Evolutionary conservation across 768 basidiomycete species (phyloP).

Genomic region (Lanmaoa pseudosensibilis): DNA sequence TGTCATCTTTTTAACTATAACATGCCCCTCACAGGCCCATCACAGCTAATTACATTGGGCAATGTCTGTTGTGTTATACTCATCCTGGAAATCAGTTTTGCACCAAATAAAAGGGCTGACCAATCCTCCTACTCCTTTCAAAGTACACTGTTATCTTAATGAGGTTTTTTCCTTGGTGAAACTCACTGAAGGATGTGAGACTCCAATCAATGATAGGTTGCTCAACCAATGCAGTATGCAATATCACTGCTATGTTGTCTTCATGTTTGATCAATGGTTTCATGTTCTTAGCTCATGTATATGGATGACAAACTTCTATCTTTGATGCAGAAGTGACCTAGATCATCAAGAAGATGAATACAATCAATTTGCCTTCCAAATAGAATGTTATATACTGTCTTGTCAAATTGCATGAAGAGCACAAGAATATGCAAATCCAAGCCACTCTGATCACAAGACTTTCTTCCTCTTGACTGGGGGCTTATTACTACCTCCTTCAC

Average conservation of each 20-base stretch:
- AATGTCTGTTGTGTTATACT: no score
- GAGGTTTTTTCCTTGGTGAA: not conserved
- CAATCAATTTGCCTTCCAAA: not conserved
- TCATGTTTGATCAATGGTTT: not conserved
- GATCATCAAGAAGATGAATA: not conserved
- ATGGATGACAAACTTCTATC: not conserved
- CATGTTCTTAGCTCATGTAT: no score
- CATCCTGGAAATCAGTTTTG: no score
- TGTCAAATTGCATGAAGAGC: not conserved
- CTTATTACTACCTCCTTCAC: conserved; percentile 30
- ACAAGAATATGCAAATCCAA: not conserved
- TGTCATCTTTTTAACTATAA: no score
- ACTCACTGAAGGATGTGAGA: not conserved
- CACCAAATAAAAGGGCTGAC: no score
- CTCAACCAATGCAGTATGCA: not conserved
- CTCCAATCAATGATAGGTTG: not conserved
- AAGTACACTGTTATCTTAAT: no score
- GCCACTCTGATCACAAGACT: conserved; percentile 22
- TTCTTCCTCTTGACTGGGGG: conserved; percentile 37
- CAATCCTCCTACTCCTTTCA: no score
- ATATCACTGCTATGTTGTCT: not conserved
- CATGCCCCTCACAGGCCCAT: no score
- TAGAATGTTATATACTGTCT: not conserved
- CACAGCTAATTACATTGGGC: no score
- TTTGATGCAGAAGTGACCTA: not conserved